Conservation (phyloP, 2,329 filamentous ascomycete genomes). For the Aspergillus sp. region DNA sequence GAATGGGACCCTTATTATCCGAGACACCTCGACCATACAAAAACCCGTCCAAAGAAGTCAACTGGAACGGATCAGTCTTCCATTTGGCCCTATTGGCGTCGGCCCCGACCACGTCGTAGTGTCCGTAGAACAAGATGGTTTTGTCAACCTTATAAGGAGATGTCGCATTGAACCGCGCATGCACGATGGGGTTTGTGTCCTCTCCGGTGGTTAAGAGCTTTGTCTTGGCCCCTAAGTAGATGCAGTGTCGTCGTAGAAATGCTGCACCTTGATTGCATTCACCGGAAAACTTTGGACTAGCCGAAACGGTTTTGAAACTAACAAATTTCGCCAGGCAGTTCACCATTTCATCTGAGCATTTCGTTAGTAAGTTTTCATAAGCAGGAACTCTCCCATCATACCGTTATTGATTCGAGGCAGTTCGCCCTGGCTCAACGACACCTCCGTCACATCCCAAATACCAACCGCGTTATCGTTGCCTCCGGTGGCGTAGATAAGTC, state of each 20-base stretch:
- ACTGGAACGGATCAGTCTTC: constrained; percentile 83
- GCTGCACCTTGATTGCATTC: constrained; percentile 92
- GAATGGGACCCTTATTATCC: constrained; percentile 95
- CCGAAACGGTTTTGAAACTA: constrained; percentile 87
- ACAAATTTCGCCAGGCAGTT: constrained; percentile 82
- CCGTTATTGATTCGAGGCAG: constrained; percentile 57
- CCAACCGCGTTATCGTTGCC: constrained; percentile 89
- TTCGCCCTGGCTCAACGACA: constrained; percentile 46
- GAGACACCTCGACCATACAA: constrained; percentile 94
- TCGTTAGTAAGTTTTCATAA: constrained; percentile 6
- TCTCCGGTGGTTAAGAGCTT: constrained; percentile 84
- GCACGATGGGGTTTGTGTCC: constrained; percentile 85
- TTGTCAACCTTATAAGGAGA: constrained; percentile 65
- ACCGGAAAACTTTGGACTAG: constrained; percentile 78
- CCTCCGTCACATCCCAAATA: constrained; percentile 76
- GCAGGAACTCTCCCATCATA: constrained; percentile 24
- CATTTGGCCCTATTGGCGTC: constrained; percentile 80
- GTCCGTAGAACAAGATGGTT: constrained; percentile 92
- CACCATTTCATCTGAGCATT: constrained; percentile 55
- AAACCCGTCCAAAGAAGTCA: constrained; percentile 87
- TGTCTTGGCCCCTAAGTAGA: constrained; percentile 83
- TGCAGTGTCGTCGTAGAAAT: constrained; percentile 86
- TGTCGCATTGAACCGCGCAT: constrained; percentile 82
- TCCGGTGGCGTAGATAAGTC: constrained; percentile 88
- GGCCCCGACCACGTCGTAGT: constrained; percentile 95